Evolutionary conservation across 176 grass and related monocot genomes (phyloP).

Genomic region (Areca catechu): DNA sequence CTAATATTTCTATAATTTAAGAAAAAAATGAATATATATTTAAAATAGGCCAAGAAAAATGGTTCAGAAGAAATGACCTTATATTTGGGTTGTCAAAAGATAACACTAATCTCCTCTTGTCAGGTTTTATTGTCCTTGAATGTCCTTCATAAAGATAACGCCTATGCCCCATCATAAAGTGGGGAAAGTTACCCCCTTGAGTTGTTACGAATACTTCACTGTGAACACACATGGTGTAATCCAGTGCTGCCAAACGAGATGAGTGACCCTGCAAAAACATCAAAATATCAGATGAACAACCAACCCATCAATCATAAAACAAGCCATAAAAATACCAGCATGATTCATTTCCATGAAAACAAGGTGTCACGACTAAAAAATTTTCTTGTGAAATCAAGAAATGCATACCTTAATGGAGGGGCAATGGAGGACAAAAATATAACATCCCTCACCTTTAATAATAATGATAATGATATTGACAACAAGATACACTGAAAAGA

Average conservation of each 20-base stretch:
- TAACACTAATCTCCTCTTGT: slow-evolving; percentile 67
- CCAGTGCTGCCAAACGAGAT: slow-evolving; percentile 69
- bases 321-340: too few species aligned
- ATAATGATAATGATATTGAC: too few species aligned
- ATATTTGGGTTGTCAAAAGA: slow-evolving; percentile 59
- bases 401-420: too few species aligned
- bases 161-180: slow-evolving; percentile 83
- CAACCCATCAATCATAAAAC: too few species aligned
- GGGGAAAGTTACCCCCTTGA: slow-evolving; percentile 94
- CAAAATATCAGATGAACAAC: slow-evolving; percentile 4
- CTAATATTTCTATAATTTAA: too few species aligned
- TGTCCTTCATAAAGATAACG: slow-evolving; percentile 61
- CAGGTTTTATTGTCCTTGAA: slow-evolving; percentile 74
- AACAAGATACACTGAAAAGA: too few species aligned
- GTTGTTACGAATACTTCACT: slow-evolving; percentile 74
- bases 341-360: too few species aligned
- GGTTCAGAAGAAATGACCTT: slow-evolving; percentile 28
- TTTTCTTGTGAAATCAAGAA: too few species aligned
- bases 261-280: slow-evolving; percentile 50
- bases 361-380: too few species aligned
- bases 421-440: too few species aligned
- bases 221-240: slow-evolving; percentile 56
- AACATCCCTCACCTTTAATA: too few species aligned
- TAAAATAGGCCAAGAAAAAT: neutral
- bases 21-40: too few species aligned